These are phyloP conservation scores for Leccinum variicolor DNA, from an alignment of 768 basidiomycete species.

Conservation along the genomic window DNA sequence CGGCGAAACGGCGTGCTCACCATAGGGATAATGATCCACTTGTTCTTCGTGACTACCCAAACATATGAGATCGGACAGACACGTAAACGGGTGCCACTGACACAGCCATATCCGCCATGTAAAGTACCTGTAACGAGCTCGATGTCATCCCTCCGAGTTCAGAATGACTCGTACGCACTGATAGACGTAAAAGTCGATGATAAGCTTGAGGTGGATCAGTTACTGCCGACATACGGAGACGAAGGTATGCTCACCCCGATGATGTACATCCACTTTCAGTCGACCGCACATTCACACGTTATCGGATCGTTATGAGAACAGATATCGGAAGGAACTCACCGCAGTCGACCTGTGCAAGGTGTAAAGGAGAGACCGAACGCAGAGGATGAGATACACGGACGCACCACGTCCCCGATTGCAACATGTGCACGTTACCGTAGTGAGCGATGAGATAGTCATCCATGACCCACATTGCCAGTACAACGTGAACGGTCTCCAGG, in stretches of 20 bases:
- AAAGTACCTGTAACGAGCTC: conserved; percentile 17
- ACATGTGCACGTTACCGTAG: conserved; percentile 8
- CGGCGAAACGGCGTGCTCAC: not conserved
- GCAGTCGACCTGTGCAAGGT: conserved; percentile 9
- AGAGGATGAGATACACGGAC: not conserved
- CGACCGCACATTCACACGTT: not conserved
- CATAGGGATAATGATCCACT: conserved; percentile 20
- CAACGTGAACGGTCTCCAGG: conserved; percentile 22
- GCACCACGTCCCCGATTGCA: conserved; percentile 20
- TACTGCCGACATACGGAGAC: not conserved
- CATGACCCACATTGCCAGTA: conserved; percentile 21
- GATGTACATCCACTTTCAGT: conserved; percentile 17
- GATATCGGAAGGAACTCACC: conserved; percentile 12
- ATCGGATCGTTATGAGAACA: not conserved
- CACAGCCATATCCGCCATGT: conserved; percentile 30
- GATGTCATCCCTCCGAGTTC: not conserved
- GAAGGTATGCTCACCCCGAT: conserved; percentile 19
- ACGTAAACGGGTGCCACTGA: conserved; percentile 4
- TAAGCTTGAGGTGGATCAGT: conserved; percentile 15
- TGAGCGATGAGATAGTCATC: conserved; percentile 23
- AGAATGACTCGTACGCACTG: conserved; percentile 8
- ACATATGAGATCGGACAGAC: conserved; percentile 2
- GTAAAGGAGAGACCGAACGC: not conserved
- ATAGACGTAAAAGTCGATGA: conserved; percentile 29
- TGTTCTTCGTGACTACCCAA: conserved; percentile 14